Evolutionary conservation across 441 rosid genomes (phyloP), one percentile per base, ranked within the genome.

Genomic region (Rhodomyrtus psidioides): DNA sequence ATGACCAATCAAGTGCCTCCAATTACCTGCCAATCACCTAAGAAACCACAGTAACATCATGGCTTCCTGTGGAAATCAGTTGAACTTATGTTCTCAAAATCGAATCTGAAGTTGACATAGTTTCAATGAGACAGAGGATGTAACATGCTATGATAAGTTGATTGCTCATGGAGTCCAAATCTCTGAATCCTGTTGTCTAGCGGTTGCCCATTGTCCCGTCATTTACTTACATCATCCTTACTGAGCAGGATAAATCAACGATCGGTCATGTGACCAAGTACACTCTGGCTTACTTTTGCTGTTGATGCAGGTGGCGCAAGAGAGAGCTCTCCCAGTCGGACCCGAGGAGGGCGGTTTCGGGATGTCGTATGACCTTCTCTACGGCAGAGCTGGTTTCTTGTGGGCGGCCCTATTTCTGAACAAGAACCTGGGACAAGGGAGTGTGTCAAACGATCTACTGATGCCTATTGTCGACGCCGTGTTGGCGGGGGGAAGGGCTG

Each of bases 281-380:
- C 6, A 10, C 42, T 28, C 2, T 2, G 75, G 49, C 46, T 21
- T 39, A 2, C 21, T 19, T 34, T 19, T 34, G 79, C 79, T 7
- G 19, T 28, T 46, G 59, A 46, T 39, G 54, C 85, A 95, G 98
- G 88, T 93, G 53, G 98, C 99, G 51, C 91, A 89, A 85, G 99
- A 94, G 87, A 92, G 91, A 84, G 99, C 97, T 82, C 94, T 96
- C 46, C 96, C 98, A 1, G 90, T 93, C 56, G 99, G 99, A 86
- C 93, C 99, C 1, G 94, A 93, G 87, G 97, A 95, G 90, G 99
- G 99, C 24, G 98, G 99, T 28, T 92, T 96, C 9, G 98, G 99
- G 53, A 96, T 96, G 98, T 95, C 99, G 2, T 96, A 95, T 79
- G 99, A 96, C 85, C 95, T 95, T 86, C 95, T 94, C 59, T 92